phyloP scores from a whole-genome alignment of 139 green algal species.

The Haematococcus sp. region DNA sequence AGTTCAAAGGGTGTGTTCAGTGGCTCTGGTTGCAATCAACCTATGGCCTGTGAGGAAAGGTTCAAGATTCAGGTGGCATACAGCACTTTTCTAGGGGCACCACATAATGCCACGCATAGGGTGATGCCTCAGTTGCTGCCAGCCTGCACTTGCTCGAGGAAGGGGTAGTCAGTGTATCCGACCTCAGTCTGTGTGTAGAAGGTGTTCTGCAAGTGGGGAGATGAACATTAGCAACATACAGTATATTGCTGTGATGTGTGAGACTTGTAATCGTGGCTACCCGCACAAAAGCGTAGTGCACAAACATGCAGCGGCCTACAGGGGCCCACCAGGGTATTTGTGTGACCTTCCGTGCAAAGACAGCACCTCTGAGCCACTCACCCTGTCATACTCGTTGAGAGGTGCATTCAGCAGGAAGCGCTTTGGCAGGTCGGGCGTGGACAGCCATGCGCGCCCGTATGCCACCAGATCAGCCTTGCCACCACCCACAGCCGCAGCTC shows the following conservation, averaged over 20 bases:
- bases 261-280: too few species aligned
- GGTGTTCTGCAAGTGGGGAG: constrained; percentile 14
- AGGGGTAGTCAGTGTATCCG: constrained; percentile 9
- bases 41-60: too few species aligned
- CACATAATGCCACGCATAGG: too few species aligned
- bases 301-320: too few species aligned
- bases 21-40: too few species aligned
- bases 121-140: too few species aligned
- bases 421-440: constrained; percentile 5
- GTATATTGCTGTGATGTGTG: too few species aligned
- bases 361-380: not conserved
- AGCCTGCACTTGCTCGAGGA: not conserved
- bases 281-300: too few species aligned
- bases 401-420: not conserved
- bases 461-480: constrained; percentile 54
- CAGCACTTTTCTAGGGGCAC: too few species aligned
- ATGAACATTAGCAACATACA: too few species aligned
- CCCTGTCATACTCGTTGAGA: constrained; percentile 8
- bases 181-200: not conserved
- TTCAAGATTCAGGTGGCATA: too few species aligned
- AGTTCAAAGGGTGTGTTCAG: too few species aligned
- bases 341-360: not conserved
- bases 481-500: constrained; percentile 31
- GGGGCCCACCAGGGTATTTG: not conserved
- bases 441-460: constrained; percentile 34